Base-by-base conservation (phyloP, 2,329 filamentous ascomycete species). In the Colletotrichum cuscutae region DNA sequence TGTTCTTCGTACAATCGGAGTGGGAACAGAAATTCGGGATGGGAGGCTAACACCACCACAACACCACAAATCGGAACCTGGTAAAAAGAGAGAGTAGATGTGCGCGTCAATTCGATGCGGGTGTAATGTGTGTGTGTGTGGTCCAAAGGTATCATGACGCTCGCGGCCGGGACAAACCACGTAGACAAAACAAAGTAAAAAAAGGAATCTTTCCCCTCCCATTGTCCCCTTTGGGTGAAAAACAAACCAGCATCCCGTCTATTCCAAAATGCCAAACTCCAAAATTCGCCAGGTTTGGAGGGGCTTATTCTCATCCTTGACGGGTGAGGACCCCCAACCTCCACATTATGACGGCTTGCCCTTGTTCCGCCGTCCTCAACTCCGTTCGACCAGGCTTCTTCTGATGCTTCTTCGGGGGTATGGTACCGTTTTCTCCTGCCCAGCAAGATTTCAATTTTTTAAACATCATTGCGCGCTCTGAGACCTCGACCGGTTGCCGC, bases 81-180 rank as follows among this genome's bases (percentile, higher is more conserved):
- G 5, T 52, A 57, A 73, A 67, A 65, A 61, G 57, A 65, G 64
- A 72, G 58, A 73, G 71, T 59, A 72, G 42, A 67, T 62, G 54
- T 62, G 68, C 68, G 42, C 42, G 68, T 72, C 52, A 67, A 73
- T 73, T 73, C 66, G 70, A 72, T 60, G 68, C 61, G 35, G 52
- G 52, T 65, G 32, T 35, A 3, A 26, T 26, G 3, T 32, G 30
- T 30, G 30, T 32, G 30, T 35, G 32, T 35, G 37, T 62, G 68
- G 71, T 71, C 68, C 71, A 66, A 67, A 72, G 71, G 71, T 73
- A 73, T 73, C 71, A 71, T 73, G 68, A 73, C 62, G 61, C 71
- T 72, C 61, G 61, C 56, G 68, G 68, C 68, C 67, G 67, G 62
- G 52, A 65, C 71, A 56, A 71, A 62, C 71, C 62, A 46, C 56